Base-by-base conservation (phyloP, 2,329 filamentous ascomycete genomes). In the Trichoderma asperellum region DNA sequence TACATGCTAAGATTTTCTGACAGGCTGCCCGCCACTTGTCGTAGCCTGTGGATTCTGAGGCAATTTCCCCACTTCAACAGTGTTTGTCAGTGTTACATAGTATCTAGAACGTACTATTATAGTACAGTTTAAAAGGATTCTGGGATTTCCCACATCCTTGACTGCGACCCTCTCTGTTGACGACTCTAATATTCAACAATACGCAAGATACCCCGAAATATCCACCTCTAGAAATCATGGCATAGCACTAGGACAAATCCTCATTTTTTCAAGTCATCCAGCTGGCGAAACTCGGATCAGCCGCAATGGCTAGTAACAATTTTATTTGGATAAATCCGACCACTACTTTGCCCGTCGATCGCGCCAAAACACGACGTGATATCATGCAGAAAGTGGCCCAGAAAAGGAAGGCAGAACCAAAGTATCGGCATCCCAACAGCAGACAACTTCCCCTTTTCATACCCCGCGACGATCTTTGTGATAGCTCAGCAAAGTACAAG, bases 371-470 rank as follows among this genome's bases (percentile, higher is more conserved):
- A 59, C 27, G 57, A 27, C 57, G 57, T 4, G 57, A 59, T 0
- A 35, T 59, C 6, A 59, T 59, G 57, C 34, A 43, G 16, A 43
- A 59, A 40, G 57, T 59, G 14, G 34, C 57, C 24, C 37, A 24
- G n/a, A 59, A 27, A 21, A 35, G 34, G 21, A 59, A 43, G 18
- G 16, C 12, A 43, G 34, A 40, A 29, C 57, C 35, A 18, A 59
- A 43, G 7, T 24, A 59, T 27, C 57, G 35, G 21, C 57, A 59
- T 40, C 57, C 57, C 11, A 59, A 59, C 7, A 59, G 57, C 35
- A 27, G 57, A 59, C 57, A 59, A 40, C 37, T 59, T 59, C 57
- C 57, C 16, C 14, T 59, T 21, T 59, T 59, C 11, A 59, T 59
- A 43, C 34, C n/a, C 21, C 5, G 16, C 14, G 3, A 43, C 1